These are phyloP conservation scores for Cryptosporidium parvum DNA, from an alignment of 169 alveolate genomes.

Conservation along the genomic window DNA sequence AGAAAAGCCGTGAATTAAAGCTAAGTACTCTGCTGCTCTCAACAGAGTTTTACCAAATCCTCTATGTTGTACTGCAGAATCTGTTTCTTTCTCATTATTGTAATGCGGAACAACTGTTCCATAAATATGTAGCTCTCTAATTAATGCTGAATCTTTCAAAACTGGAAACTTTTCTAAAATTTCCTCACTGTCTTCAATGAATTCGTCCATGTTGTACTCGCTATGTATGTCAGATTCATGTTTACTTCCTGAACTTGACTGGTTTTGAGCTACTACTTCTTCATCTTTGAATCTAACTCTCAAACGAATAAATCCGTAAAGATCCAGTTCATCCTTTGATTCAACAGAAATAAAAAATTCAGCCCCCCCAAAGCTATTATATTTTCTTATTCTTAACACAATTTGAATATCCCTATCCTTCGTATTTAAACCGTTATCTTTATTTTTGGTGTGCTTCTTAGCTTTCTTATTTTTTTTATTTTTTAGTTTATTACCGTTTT, in stretches of 20 bases:
- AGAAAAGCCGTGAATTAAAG: slow-evolving; percentile 85
- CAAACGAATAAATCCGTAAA: slow-evolving; percentile 90
- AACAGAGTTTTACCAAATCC: slow-evolving; percentile 77
- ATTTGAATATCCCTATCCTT: slow-evolving; percentile 41
- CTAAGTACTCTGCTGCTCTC: slow-evolving; percentile 78
- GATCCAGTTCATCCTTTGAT: slow-evolving; percentile 78
- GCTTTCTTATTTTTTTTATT: slow-evolving; percentile 34
- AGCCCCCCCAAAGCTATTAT: slow-evolving; percentile 52
- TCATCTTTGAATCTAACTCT: slow-evolving; percentile 78
- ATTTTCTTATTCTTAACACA: slow-evolving; percentile 60
- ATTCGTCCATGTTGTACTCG: slow-evolving; percentile 51
- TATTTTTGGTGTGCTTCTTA: slow-evolving; percentile 3
- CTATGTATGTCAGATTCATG: background rate
- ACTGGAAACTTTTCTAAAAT: slow-evolving; percentile 51
- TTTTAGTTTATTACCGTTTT: slow-evolving; percentile 44
- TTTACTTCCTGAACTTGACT: background rate
- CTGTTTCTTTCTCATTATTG: slow-evolving; percentile 3
- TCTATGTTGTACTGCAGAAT: slow-evolving; percentile 62
- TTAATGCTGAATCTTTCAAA: slow-evolving; percentile 85
- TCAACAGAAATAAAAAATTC: slow-evolving; percentile 79
- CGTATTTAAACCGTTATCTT: slow-evolving; percentile 7
- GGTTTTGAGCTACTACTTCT: slow-evolving; percentile 5
- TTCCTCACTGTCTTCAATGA: slow-evolving; percentile 50
- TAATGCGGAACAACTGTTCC: slow-evolving; percentile 83
- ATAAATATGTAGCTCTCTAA: slow-evolving; percentile 93